Evolutionary conservation across 768 basidiomycete species (phyloP).

Genomic region (Lactifluus piperatus): DNA sequence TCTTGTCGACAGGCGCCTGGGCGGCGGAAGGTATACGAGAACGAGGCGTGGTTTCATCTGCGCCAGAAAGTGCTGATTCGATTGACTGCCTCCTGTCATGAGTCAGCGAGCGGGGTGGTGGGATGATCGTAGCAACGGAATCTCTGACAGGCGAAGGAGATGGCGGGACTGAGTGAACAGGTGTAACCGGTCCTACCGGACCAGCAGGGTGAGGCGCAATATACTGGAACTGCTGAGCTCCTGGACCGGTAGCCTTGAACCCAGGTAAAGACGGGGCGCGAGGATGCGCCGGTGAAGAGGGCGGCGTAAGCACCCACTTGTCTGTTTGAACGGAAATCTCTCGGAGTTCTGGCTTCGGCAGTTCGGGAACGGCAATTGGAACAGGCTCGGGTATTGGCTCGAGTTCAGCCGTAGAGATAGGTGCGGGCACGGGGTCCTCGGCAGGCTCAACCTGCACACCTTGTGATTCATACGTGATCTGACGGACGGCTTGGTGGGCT

Average conservation of each 20-base stretch:
- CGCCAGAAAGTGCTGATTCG: conserved; percentile 55
- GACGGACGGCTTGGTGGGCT: conserved; percentile 20
- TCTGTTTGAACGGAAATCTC: conserved; percentile 82
- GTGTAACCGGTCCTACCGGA: conserved; percentile 26
- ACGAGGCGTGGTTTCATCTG: conserved; percentile 40
- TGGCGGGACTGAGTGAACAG: conserved; percentile 32
- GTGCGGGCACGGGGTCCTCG: conserved; percentile 19
- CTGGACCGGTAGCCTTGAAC: conserved; percentile 51
- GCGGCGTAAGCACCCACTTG: conserved; percentile 43
- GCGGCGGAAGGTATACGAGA: conserved; percentile 56
- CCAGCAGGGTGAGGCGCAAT: conserved; percentile 41
- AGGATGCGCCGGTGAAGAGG: conserved; percentile 28
- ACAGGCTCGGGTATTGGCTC: conserved; percentile 21
- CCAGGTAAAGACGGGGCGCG: conserved; percentile 21
- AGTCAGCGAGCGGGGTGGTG: conserved; percentile 42
- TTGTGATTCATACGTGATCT: conserved; percentile 46
- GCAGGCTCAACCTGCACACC: conserved; percentile 29
- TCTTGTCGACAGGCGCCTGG: conserved; percentile 56
- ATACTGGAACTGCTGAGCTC: conserved; percentile 59
- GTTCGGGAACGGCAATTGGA: conserved; percentile 22
- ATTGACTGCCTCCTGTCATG: conserved; percentile 64
- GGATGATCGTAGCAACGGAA: conserved; percentile 38
- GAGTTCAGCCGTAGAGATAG: not conserved
- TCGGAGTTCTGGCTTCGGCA: conserved; percentile 53
- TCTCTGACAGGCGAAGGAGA: conserved; percentile 43